Percentiles rank a stretch among this genome's conserved stretches.
Conservation (phyloP, 768 basidiomycete species). For the Pulveroboletus sp. region DNA sequence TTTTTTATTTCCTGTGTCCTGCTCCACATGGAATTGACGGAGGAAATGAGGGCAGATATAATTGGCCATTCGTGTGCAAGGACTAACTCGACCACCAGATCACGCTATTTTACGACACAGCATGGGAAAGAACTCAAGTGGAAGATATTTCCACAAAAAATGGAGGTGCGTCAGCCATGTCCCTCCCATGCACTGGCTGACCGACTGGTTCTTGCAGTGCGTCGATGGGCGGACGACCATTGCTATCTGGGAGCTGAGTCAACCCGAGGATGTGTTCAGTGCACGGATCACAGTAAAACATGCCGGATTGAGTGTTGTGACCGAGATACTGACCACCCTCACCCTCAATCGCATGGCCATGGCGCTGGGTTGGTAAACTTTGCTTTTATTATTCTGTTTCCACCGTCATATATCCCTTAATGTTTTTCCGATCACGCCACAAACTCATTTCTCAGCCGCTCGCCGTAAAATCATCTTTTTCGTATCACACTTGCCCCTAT, state of each 20-base stretch:
- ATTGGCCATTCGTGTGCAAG: not conserved
- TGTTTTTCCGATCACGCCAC: constrained; percentile 3
- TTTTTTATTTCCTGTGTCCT: not conserved
- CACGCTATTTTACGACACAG: constrained; percentile 71
- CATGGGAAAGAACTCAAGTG: constrained; percentile 75
- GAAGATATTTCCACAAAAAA: constrained; percentile 57
- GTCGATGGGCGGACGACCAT: constrained; percentile 57
- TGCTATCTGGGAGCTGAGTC: constrained; percentile 66
- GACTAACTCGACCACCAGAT: constrained; percentile 38
- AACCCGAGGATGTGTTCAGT: constrained; percentile 53
- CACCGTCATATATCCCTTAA: constrained; percentile 4
- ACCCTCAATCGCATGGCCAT: constrained; percentile 71
- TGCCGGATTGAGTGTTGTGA: constrained; percentile 59
- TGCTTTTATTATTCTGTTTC: not conserved
- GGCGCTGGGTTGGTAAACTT: constrained; percentile 48
- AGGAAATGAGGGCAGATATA: not conserved
- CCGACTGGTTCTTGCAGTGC: constrained; percentile 42
- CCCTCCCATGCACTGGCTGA: constrained; percentile 2
- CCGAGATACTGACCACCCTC: constrained; percentile 76
- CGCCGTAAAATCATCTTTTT: constrained; percentile 1
- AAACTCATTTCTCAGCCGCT: constrained; percentile 2
- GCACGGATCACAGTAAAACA: constrained; percentile 61
- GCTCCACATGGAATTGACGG: not conserved
- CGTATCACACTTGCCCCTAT: not conserved
- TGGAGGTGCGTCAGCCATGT: constrained; percentile 52